These are phyloP conservation scores for Irpex lacteus DNA, from an alignment of 1,284 basidiomycete species.

Conservation along the genomic window DNA sequence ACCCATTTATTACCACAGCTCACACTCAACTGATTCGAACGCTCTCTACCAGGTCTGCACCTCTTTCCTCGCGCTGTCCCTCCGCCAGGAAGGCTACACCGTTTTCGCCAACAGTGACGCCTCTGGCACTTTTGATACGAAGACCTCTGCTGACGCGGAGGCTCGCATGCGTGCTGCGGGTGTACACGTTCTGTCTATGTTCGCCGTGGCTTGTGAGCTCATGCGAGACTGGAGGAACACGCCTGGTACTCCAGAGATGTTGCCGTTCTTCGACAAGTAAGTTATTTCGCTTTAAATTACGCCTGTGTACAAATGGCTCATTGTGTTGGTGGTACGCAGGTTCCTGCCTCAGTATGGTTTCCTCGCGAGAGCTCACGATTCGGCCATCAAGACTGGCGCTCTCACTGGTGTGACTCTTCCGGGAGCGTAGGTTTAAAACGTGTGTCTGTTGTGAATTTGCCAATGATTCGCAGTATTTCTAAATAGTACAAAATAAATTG, in stretches of 20 bases:
- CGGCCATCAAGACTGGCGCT: conserved; percentile 33
- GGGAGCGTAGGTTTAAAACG: not conserved
- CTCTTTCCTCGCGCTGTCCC: conserved; percentile 43
- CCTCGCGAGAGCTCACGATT: conserved; percentile 37
- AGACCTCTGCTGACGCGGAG: conserved; percentile 41
- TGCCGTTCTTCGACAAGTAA: conserved; percentile 42
- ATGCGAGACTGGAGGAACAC: conserved; percentile 48
- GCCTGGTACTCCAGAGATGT: conserved; percentile 35
- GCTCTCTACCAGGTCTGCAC: conserved; percentile 38
- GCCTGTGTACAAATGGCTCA: not conserved
- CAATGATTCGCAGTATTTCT: too few species aligned
- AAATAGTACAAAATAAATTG: too few species aligned
- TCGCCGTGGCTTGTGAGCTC: conserved; percentile 39
- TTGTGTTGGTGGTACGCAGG: conserved; percentile 21
- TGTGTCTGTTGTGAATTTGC: too few species aligned
- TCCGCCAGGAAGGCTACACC: conserved; percentile 40
- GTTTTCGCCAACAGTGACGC: conserved; percentile 46
- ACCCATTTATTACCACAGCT: not conserved
- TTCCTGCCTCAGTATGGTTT: conserved; percentile 38
- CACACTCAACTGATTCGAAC: too few species aligned
- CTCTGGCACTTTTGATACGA: conserved; percentile 37
- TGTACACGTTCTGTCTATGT: conserved; percentile 41
- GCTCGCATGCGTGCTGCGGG: conserved; percentile 44
- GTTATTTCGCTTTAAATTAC: conserved; percentile 15
- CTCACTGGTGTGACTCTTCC: conserved; percentile 17